Conservation (phyloP, 805 yeast genomes). For the Barnettozyma sp. region DNA sequence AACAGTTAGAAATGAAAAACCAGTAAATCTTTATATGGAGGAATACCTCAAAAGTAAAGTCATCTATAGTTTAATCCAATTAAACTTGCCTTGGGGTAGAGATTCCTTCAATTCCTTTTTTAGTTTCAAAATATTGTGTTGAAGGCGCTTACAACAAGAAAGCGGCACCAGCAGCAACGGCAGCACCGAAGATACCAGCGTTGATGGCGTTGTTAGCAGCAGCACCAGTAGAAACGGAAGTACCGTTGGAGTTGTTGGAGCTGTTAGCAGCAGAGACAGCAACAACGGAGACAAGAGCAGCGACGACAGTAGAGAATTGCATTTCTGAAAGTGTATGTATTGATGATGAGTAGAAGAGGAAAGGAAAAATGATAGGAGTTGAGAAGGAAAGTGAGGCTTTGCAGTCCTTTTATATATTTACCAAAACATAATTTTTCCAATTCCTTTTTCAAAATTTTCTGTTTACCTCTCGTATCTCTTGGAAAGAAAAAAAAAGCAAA, state of each 20-base stretch:
- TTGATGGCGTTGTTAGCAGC: constrained; percentile 51
- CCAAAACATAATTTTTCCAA: too few relatives aligned
- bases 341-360: constrained; percentile 6
- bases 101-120: too few relatives aligned
- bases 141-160: constrained; percentile 34
- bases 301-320: constrained; percentile 67
- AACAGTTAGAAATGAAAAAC: constrained; percentile 8
- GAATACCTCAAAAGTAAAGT: constrained; percentile 1
- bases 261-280: constrained; percentile 59
- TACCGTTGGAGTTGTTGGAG: constrained; percentile 34
- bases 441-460: too few relatives aligned
- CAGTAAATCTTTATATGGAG: constrained; percentile 6
- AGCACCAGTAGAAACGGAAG: constrained; percentile 42
- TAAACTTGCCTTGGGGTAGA: constrained; percentile 1
- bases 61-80: constrained; percentile 6
- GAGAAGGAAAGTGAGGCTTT: neutral
- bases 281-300: constrained; percentile 64
- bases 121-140: constrained; percentile 5
- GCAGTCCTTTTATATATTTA: constrained; percentile 4
- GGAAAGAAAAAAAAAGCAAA: too few relatives aligned
- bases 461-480: neutral
- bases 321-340: constrained; percentile 30
- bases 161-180: constrained; percentile 76
- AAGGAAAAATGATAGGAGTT: neutral
- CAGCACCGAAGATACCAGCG: constrained; percentile 77